Base-by-base conservation (phyloP, 2,329 filamentous ascomycete genomes). In the Aspergillus japonicus region DNA sequence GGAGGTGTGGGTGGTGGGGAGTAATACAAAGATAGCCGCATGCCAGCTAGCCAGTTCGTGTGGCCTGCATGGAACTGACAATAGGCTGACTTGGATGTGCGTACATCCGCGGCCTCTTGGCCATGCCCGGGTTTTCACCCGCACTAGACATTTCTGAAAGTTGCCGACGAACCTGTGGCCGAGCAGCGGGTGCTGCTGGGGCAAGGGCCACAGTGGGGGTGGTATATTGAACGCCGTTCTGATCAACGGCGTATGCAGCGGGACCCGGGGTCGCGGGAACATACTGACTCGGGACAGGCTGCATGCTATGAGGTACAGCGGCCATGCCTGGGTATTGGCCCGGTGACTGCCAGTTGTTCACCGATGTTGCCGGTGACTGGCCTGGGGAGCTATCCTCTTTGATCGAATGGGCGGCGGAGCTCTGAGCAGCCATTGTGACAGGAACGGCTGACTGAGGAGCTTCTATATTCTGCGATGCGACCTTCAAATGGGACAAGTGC, bases 401-500 rank as follows among this genome's bases (percentile, higher is more conserved):
- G 60, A 87, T 71, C 3, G 84, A 83, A 49, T 85, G 83, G 21
- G 82, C 78, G 8, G 78, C 77, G 5, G 82, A 83, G 42, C 77
- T 80, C 57, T 85, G 80, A 23, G 78, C 72, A 31, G 76, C 68
- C 61, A 83, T 78, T 2, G 81, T 77, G 31, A 81, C 78, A 4
- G 73, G 68, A 11, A 69, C 65, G 23, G 74, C 67, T 21, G 75
- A 65, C 10, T 71, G 71, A 16, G 82, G 79, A 2, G 80, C 78
- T n/a, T 83, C 83, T 73, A 86, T 82, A 7, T 83, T 82, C 78
- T 82, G 65, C 76, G 80, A 57, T 74, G 83, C 85, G 71, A 91
- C 92, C 71, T 96, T 88, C 62, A 96, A 82, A 72, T 92, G 89
- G n/a, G 86, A 84, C 53, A 98, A 82, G 72, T 97, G 92, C 71